These are phyloP conservation scores for Fallopia convolvulus DNA, from an alignment of 148 eudicot genomes.

Conservation along the genomic window DNA sequence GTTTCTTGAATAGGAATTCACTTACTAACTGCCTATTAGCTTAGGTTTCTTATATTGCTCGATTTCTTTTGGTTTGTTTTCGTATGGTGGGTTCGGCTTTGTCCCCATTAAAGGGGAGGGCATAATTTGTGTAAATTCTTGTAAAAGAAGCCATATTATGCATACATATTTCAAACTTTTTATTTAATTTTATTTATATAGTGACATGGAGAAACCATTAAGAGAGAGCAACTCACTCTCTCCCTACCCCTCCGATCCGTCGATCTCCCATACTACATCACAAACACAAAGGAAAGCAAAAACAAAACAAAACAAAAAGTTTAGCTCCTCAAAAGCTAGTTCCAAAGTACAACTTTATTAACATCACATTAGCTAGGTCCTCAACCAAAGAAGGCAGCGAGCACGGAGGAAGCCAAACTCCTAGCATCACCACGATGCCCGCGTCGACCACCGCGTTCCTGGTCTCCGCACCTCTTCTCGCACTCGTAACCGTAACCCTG, in stretches of 20 bases:
- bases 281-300: background rate
- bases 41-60: too few relatives aligned
- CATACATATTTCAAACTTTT: too few relatives aligned
- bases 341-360: background rate
- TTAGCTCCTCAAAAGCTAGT: background rate
- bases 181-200: too few relatives aligned
- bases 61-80: too few relatives aligned
- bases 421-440: background rate
- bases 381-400: constrained; percentile 2
- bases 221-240: constrained; percentile 6
- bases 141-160: too few relatives aligned
- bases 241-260: background rate
- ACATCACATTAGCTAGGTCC: background rate
- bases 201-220: too few relatives aligned
- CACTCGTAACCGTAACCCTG: background rate
- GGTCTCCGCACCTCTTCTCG: background rate
- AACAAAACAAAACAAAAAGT: background rate
- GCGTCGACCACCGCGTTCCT: background rate
- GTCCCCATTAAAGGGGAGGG: too few relatives aligned
- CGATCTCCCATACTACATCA: background rate
- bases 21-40: too few relatives aligned
- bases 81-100: too few relatives aligned
- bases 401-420: background rate
- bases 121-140: too few relatives aligned
- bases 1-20: too few relatives aligned